Base-by-base conservation (phyloP, 2,329 filamentous ascomycete species). In the Trichoderma sp. region DNA sequence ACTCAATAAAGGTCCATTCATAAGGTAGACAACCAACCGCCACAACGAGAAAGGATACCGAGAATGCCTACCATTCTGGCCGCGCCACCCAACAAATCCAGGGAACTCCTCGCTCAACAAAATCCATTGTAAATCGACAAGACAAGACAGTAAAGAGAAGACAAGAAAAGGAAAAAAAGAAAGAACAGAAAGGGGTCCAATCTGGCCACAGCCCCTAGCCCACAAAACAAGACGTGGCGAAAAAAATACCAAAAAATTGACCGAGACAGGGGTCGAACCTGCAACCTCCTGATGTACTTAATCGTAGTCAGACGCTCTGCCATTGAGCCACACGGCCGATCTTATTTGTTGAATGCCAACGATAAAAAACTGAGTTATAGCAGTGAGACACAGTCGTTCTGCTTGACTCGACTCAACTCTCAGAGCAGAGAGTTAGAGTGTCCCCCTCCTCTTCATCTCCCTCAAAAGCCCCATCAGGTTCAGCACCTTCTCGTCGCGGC, bases 401-500 rank as follows among this genome's bases (percentile, higher is more conserved):
- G 6, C 24, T 34, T 10, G 6, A 2, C 30, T 34, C 30, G 30
- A 34, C 9, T 28, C 15, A 28, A 28, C 21, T 5, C 9, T 4
- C 17, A 3, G 7, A 28, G 30, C 12, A 9, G 19, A 14, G 30
- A 26, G 7, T 52, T 7, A 28, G 17, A 68, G 26, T 1, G 67
- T 69, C 3, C 61, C 65, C 28, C 68, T 65, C 50, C 67, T 66
- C 19, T 60, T 64, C 28, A 69, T 64, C 47, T 69, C 66, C 34
- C 62, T 62, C 55, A 67, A 48, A n/a, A 67, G 26, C 1, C 30
- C 62, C 55, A 56, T 67, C 51, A 70, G 44, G 24, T 51, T 48
- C 5, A 45, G 47, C 12, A 71, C 63, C 52, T 70, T 72, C 24
- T 69, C 68, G n/a, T 30, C 67, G 5, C 70, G 64, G 3, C 64